Evolutionary conservation across 345 rosid species (phyloP).

Genomic region (Eutrema japonicum): DNA sequence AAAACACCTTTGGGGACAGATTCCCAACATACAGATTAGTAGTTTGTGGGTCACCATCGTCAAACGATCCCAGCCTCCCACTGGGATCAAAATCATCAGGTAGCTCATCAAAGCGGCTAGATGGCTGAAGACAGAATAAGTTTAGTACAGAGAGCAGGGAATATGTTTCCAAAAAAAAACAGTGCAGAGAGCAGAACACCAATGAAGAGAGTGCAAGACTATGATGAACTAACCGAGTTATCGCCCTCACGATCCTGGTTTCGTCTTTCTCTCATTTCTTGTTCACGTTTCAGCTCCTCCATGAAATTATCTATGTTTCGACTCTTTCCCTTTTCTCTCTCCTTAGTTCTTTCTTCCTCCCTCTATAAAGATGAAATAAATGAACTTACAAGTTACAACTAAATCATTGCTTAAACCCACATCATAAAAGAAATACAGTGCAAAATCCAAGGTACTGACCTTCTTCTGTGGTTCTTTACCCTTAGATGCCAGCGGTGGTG

Average conservation of each 20-base stretch:
- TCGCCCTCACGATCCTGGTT: slow-evolving; percentile 80
- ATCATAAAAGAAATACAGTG: slow-evolving; percentile 10
- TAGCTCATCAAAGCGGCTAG: slow-evolving; percentile 95
- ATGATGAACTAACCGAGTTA: slow-evolving; percentile 59
- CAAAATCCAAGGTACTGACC: slow-evolving; percentile 49
- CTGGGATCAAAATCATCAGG: slow-evolving; percentile 99
- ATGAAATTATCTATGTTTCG: slow-evolving; percentile 94
- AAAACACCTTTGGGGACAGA: slow-evolving; percentile 84
- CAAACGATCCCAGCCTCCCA: slow-evolving; percentile 98
- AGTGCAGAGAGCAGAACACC: slow-evolving; percentile 15
- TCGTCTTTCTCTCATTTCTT: slow-evolving; percentile 94
- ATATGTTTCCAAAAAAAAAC: neutral
- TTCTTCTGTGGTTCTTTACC: slow-evolving; percentile 88
- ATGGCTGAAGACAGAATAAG: slow-evolving; percentile 60
- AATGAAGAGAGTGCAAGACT: slow-evolving; percentile 8
- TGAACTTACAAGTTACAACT: slow-evolving; percentile 29
- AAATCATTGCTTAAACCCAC: slow-evolving; percentile 11
- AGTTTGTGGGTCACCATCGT: slow-evolving; percentile 99
- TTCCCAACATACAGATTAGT: slow-evolving; percentile 98
- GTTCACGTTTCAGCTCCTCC: slow-evolving; percentile 99
- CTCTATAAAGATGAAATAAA: slow-evolving; percentile 51
- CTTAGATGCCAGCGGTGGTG: slow-evolving; percentile 90
- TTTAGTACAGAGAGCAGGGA: slow-evolving; percentile 26
- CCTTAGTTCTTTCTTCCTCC: slow-evolving; percentile 81
- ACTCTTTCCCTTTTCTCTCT: slow-evolving; percentile 85